Evolutionary conservation across 768 basidiomycete species (phyloP).

Genomic region (Russula vinacea): DNA sequence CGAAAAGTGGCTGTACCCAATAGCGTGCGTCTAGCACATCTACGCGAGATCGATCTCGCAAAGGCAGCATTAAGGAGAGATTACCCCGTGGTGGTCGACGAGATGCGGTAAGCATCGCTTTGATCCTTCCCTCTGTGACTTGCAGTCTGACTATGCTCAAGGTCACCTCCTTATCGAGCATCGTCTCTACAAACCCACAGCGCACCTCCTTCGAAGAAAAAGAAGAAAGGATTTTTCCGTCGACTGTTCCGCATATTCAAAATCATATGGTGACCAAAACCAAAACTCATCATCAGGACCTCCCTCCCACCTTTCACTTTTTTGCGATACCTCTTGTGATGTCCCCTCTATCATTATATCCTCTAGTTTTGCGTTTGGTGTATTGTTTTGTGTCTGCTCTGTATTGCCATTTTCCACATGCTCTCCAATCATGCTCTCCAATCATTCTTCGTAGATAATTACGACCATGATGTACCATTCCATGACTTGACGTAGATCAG

Average conservation of each 20-base stretch:
- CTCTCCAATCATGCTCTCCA: not conserved
- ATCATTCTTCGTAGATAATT: constrained; percentile 13
- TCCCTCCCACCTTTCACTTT: constrained; percentile 1
- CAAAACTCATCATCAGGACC: not conserved
- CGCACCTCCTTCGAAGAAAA: constrained; percentile 22
- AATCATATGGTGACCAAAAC: constrained; percentile 24
- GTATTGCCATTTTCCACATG: constrained; percentile 15
- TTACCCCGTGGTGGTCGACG: constrained; percentile 27
- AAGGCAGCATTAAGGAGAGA: constrained; percentile 28
- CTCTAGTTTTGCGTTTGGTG: constrained; percentile 15
- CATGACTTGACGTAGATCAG: not conserved
- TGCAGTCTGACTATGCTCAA: constrained; percentile 2
- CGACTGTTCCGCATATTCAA: constrained; percentile 27
- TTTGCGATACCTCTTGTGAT: constrained; percentile 16
- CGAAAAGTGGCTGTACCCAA: constrained; percentile 27
- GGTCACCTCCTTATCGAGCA: constrained; percentile 20
- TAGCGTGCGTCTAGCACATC: constrained; percentile 21
- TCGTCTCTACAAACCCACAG: constrained; percentile 2
- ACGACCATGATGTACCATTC: constrained; percentile 4
- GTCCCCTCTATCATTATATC: constrained; percentile 24
- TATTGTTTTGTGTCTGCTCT: constrained; percentile 20
- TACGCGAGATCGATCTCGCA: constrained; percentile 25
- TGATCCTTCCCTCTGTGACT: not conserved
- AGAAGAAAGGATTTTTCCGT: constrained; percentile 31
- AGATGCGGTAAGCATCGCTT: constrained; percentile 19